Percentiles rank a stretch among this genome's conserved stretches.
Conservation (phyloP, 164 flowering plant genomes). For the Dillenia turbinata region DNA sequence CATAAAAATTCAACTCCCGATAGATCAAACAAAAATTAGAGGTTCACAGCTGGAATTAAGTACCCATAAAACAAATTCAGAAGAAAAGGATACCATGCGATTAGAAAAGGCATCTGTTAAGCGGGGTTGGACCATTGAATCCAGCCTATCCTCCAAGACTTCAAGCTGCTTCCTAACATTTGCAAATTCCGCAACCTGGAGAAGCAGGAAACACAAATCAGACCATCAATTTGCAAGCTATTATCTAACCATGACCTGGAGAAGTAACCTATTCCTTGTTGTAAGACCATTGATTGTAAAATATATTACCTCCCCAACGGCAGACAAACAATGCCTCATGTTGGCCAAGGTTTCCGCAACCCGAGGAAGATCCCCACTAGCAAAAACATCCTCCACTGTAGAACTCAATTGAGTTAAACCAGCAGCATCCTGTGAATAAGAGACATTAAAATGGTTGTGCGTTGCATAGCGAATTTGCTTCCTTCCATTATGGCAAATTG, state of each 20-base stretch:
- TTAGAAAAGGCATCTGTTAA: slow-evolving; percentile 80
- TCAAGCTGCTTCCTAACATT: slow-evolving; percentile 96
- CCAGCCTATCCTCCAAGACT: slow-evolving; percentile 93
- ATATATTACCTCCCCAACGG: slow-evolving; percentile 88
- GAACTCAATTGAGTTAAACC: slow-evolving; percentile 95
- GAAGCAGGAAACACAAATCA: neutral
- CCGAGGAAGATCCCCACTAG: slow-evolving; percentile 95
- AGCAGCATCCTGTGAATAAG: slow-evolving; percentile 81
- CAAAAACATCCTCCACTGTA: slow-evolving; percentile 99
- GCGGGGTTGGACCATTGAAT: slow-evolving; percentile 95
- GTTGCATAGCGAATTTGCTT: no score
- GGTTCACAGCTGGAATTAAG: neutral
- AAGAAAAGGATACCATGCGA: slow-evolving; percentile 55
- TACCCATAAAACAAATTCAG: slow-evolving; percentile 1
- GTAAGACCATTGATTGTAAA: neutral
- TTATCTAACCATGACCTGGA: no score
- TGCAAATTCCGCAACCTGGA: slow-evolving; percentile 99
- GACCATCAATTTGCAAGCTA: no score
- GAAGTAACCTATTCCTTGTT: no score
- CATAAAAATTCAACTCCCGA: neutral
- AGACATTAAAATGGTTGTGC: neutral
- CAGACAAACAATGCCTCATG: slow-evolving; percentile 97
- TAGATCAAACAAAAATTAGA: slow-evolving; percentile 3
- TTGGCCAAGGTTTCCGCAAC: slow-evolving; percentile 98
- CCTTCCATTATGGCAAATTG: no score